Percentiles rank a stretch among this genome's conserved stretches.
Conservation (phyloP, 371 early-diverging fungal genomes). For the Rhizopus stolonifer region DNA sequence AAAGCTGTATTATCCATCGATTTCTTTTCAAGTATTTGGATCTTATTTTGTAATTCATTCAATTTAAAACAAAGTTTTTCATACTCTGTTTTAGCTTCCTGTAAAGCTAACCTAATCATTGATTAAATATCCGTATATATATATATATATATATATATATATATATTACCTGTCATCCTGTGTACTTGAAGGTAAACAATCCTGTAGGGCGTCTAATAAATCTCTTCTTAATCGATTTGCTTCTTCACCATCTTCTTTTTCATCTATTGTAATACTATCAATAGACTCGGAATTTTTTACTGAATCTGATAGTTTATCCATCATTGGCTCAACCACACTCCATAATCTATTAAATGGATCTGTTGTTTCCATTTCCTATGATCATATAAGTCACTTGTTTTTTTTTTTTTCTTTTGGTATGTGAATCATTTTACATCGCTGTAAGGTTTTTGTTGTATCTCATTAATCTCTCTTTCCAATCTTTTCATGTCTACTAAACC, state of each 20-base stretch:
- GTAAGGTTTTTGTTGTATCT: not conserved
- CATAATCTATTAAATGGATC: constrained; percentile 86
- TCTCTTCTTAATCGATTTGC: constrained; percentile 16
- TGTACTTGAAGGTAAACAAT: constrained; percentile 35
- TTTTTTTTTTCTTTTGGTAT: no score
- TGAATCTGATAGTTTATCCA: constrained; percentile 71
- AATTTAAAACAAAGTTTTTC: constrained; percentile 63
- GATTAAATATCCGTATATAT: not conserved
- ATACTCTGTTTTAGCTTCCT: constrained; percentile 58
- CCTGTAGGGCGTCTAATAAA: constrained; percentile 7
- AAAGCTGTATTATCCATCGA: constrained; percentile 74
- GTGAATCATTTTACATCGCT: not conserved
- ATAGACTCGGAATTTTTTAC: constrained; percentile 70
- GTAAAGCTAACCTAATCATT: not conserved
- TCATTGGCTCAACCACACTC: constrained; percentile 74
- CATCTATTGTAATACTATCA: constrained; percentile 40
- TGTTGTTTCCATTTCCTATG: constrained; percentile 43
- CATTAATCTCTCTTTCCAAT: constrained; percentile 1
- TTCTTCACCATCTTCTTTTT: constrained; percentile 22
- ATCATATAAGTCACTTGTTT: no score
- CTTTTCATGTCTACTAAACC: not conserved
- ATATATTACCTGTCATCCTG: not conserved
- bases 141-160: not conserved
- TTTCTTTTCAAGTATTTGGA: constrained; percentile 70
- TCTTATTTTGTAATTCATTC: constrained; percentile 56